Base-by-base conservation (phyloP, 495 filamentous ascomycete species). In the Penicillium desertorum region DNA sequence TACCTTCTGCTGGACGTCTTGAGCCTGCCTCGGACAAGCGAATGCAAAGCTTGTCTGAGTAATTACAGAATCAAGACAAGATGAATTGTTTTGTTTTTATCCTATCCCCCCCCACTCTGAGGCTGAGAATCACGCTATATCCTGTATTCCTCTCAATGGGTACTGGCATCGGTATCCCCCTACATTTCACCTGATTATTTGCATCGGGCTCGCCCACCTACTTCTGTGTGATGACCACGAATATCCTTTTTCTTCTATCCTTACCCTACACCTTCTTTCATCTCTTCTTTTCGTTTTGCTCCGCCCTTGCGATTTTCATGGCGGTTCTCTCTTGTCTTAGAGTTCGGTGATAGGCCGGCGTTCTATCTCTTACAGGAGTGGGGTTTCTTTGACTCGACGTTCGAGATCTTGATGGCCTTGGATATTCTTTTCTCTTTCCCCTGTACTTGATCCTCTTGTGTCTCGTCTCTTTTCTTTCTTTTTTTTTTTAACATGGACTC, bases 151-250 rank as follows among this genome's bases (percentile, higher is more conserved):
- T 39, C 19, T 32, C 30, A 45, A 44, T 20, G 56, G 17, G 41
- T 58, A 52, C 56, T 36, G 47, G 29, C 48, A 41, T 44, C n/a
- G 19, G n/a, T 52, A 29, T 27, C 45, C n/a, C 16, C 45, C 16
- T 45, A 39, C 46, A 53, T 50, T 37, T 41, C 32, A 27, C 39
- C 45, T 34, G 16, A 41, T 52, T 47, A 12, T 46, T 55, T 67
- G 58, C 64, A 64, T 64, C 39, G 64, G 56, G 45, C 19, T 37
- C 46, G 25, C 51, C 36, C 43, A 30, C 42, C 16, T 51, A 41
- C 52, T 41, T 44, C 16, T 45, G 10, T 63, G 49, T 65, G 60
- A 63, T 56, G 61, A 64, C 63, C 54, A 66, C 60, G 56, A 57
- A 60, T 34, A 55, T 56, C 54, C 58, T 49, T 64, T 50, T 49